Conservation (phyloP, 768 basidiomycete species). For the Lentinula boryana region DNA sequence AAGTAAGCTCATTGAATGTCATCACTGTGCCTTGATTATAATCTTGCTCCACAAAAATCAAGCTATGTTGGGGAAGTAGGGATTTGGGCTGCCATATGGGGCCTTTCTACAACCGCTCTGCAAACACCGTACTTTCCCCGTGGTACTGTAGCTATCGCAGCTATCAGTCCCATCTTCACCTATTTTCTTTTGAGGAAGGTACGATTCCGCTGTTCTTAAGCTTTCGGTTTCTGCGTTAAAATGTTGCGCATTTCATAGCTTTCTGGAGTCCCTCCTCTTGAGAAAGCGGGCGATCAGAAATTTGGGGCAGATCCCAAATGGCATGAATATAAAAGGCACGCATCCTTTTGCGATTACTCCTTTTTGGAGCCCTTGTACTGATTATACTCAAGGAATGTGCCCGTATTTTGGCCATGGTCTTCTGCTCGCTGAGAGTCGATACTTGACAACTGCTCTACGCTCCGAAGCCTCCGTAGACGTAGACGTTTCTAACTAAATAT, state of each 20-base stretch:
- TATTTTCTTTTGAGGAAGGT: slow-evolving; percentile 56
- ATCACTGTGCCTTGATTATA: neutral
- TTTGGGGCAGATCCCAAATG: slow-evolving; percentile 49
- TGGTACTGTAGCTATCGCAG: slow-evolving; percentile 38
- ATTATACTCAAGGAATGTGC: slow-evolving; percentile 25
- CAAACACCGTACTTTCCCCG: slow-evolving; percentile 38
- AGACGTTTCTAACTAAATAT: no score
- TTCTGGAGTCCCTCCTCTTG: slow-evolving; percentile 69
- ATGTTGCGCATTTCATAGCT: slow-evolving; percentile 25
- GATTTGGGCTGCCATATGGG: slow-evolving; percentile 64
- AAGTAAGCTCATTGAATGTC: slow-evolving; percentile 40
- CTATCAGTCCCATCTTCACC: slow-evolving; percentile 56
- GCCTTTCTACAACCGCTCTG: slow-evolving; percentile 45
- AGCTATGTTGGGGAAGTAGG: slow-evolving; percentile 73
- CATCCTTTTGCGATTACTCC: neutral
- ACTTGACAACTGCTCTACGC: no score
- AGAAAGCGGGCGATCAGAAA: slow-evolving; percentile 50
- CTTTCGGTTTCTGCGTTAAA: neutral
- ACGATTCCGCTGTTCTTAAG: slow-evolving; percentile 10
- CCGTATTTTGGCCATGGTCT: slow-evolving; percentile 44
- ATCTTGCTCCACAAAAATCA: neutral
- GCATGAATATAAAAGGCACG: slow-evolving; percentile 52
- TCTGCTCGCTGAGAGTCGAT: slow-evolving; percentile 5
- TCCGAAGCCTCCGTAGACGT: no score
- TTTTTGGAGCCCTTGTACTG: neutral